phyloP scores from a whole-genome alignment of 2,329 filamentous ascomycete genomes.

The Fusarium sterilihyphosum region DNA sequence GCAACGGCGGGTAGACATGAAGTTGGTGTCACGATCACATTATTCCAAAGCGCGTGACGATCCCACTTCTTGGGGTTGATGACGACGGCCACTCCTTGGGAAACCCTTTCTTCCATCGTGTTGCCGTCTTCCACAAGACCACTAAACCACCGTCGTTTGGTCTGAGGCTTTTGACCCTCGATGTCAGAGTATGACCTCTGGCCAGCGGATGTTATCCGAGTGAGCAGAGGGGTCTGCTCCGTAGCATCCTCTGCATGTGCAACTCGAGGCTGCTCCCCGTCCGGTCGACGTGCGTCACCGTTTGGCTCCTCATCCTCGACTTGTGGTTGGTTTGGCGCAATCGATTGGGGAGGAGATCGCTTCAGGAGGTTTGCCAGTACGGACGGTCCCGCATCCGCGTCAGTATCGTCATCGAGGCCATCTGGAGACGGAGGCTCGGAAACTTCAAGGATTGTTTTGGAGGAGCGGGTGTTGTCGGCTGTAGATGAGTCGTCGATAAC shows the following conservation, averaged over 20 bases:
- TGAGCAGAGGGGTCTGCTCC: constrained; percentile 62
- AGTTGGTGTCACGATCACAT: constrained; percentile 72
- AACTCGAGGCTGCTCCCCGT: constrained; percentile 15
- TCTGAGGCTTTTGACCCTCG: constrained; percentile 60
- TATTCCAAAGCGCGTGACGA: constrained; percentile 69
- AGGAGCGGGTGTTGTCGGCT: constrained; percentile 43
- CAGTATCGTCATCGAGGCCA: constrained; percentile 17
- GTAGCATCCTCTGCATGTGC: constrained; percentile 37
- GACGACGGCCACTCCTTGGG: constrained; percentile 48
- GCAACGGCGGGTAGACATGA: constrained; percentile 85
- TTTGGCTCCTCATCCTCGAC: constrained; percentile 11
- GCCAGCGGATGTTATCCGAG: constrained; percentile 45
- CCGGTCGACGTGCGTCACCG: constrained; percentile 15
- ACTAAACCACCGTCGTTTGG: constrained; percentile 48
- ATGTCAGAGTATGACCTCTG: constrained; percentile 53
- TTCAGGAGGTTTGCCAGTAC: constrained; percentile 62
- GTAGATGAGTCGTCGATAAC: constrained; percentile 30
- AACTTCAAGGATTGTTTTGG: constrained; percentile 68
- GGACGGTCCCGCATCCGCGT: constrained; percentile 48
- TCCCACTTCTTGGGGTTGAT: constrained; percentile 79
- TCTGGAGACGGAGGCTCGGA: constrained; percentile 57
- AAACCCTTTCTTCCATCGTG: constrained; percentile 46
- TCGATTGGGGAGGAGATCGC: constrained; percentile 57
- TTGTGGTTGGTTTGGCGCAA: constrained; percentile 30
- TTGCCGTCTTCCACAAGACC: constrained; percentile 46